Conservation (phyloP, 176 grass and related monocot species). For the bread wheat (Triticum aestivum) region DNA sequence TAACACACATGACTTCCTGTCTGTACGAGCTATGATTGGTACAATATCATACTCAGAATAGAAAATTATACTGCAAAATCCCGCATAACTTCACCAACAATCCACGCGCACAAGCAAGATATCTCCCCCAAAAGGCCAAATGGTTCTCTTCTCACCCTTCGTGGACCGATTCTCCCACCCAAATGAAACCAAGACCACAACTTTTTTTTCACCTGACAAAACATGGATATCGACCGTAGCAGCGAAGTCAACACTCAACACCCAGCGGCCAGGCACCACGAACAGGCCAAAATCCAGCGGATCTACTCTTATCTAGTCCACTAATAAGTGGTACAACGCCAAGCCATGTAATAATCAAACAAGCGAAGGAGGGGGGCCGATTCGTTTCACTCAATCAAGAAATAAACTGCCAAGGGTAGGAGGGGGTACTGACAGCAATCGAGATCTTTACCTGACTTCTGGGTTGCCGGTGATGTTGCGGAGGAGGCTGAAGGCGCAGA, state of each 20-base stretch:
- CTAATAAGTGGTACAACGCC: not conserved
- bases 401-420: too few relatives aligned
- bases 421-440: too few relatives aligned
- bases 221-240: not conserved
- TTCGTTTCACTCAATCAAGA: not conserved
- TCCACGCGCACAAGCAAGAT: too few relatives aligned
- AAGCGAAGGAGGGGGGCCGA: not conserved
- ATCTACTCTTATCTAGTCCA: conserved; percentile 17
- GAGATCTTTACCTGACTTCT: conserved; percentile 70
- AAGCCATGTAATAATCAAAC: not conserved
- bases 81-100: not conserved
- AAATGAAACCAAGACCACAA: not conserved
- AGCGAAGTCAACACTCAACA: not conserved
- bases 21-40: not conserved
- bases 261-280: not conserved
- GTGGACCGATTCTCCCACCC: not conserved
- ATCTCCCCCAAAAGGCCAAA: not conserved
- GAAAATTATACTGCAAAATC: not conserved
- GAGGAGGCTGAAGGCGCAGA: conserved; percentile 61
- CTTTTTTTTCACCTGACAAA: not conserved
- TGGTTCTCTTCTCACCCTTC: not conserved
- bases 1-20: not conserved
- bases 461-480: conserved; percentile 82
- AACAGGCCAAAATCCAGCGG: not conserved
- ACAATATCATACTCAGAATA: not conserved